Conservation (phyloP, 768 basidiomycete genomes). For the Arthromyces matolae region DNA sequence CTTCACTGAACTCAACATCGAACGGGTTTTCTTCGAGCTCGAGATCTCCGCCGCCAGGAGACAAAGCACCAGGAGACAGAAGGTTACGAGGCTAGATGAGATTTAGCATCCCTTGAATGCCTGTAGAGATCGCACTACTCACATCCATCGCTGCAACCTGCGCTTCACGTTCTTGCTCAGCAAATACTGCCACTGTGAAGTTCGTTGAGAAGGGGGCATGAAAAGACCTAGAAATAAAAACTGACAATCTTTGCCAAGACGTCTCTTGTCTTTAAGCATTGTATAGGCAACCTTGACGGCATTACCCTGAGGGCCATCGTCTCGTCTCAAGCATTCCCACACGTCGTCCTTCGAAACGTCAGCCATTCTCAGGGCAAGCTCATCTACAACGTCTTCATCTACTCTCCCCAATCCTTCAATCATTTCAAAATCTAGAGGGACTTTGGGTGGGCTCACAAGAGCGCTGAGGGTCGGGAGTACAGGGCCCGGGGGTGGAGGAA, state of each 20-base stretch:
- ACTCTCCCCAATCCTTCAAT: conserved; percentile 92
- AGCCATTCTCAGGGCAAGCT: conserved; percentile 66
- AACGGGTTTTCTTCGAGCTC: conserved; percentile 80
- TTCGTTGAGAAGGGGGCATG: background rate
- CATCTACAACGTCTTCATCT: conserved; percentile 87
- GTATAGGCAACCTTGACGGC: conserved; percentile 96
- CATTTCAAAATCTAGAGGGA: conserved; percentile 70
- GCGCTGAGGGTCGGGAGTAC: conserved; percentile 71
- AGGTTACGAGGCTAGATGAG: conserved; percentile 59
- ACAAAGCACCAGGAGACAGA: conserved; percentile 62
- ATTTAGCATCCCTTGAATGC: too few relatives aligned
- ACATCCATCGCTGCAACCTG: conserved; percentile 79
- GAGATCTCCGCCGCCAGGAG: conserved; percentile 55
- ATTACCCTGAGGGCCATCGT: conserved; percentile 85
- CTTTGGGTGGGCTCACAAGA: conserved; percentile 64
- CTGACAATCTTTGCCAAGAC: conserved; percentile 83
- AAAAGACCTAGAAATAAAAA: background rate
- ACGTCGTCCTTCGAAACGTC: conserved; percentile 81
- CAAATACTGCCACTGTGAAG: conserved; percentile 62
- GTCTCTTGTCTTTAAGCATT: conserved; percentile 83
- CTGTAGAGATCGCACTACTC: too few relatives aligned
- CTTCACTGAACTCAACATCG: conserved; percentile 65
- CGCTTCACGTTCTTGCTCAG: conserved; percentile 84
- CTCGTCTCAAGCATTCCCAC: conserved; percentile 77
- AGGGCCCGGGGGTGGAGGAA: conserved; percentile 75